These are phyloP conservation scores for Tricholomella constricta DNA, from an alignment of 768 basidiomycete species.

Conservation along the genomic window DNA sequence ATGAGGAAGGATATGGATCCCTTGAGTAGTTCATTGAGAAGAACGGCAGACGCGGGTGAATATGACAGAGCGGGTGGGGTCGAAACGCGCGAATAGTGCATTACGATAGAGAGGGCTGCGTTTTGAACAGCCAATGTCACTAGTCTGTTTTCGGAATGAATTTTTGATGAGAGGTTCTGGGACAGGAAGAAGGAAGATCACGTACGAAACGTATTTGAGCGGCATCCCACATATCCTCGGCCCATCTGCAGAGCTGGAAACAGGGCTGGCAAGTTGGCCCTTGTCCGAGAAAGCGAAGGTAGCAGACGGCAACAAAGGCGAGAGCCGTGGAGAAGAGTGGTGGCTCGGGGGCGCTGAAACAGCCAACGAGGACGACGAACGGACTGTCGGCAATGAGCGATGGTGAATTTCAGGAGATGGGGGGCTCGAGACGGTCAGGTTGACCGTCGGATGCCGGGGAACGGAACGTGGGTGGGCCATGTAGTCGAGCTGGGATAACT, in stretches of 20 bases:
- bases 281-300: conserved; percentile 45
- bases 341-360: conserved; percentile 31
- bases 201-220: conserved; percentile 82
- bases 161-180: conserved; percentile 8
- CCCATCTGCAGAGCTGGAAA: conserved; percentile 35
- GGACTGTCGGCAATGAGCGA: conserved; percentile 55
- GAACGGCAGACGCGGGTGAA: conserved; percentile 91
- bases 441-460: conserved; percentile 15
- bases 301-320: conserved; percentile 54
- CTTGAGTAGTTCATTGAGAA: conserved; percentile 93
- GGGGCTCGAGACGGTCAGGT: conserved; percentile 15
- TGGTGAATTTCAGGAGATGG: conserved; percentile 57
- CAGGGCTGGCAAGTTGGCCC: conserved; percentile 29
- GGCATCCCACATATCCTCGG: conserved; percentile 72
- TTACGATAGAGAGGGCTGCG: conserved; percentile 92
- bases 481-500: neutral
- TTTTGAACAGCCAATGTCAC: conserved; percentile 94
- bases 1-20: conserved; percentile 89
- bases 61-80: conserved; percentile 78
- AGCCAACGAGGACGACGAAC: conserved; percentile 51
- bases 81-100: conserved; percentile 97
- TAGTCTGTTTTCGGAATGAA: conserved; percentile 44
- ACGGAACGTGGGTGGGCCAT: conserved; percentile 22
- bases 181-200: conserved; percentile 7
- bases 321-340: conserved; percentile 45